Evolutionary conservation across 768 basidiomycete species (phyloP), one percentile per base, ranked within the genome.

Genomic region (Amanita muscaria): DNA sequence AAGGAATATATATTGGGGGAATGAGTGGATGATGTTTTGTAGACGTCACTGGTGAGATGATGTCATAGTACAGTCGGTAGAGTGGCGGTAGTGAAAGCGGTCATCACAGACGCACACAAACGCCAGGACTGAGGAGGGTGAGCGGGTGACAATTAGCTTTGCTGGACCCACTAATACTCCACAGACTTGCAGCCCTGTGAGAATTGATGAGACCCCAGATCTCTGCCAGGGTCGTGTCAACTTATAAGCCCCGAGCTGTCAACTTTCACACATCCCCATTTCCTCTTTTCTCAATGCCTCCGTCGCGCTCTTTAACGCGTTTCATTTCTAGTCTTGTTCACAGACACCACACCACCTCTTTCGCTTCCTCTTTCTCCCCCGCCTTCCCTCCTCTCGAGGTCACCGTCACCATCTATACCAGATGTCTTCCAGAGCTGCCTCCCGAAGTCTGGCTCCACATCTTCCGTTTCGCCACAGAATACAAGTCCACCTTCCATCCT

Each of bases 401-500:
- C 4, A 25, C 34, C 33, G 43, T 44, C 4, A 36, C 34, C 23
- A 32, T 44, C 15, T 36, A 37, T 8, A 46, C 36, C 2, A 38
- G 40, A 9, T 27, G 47, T 21, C 59, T 67, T n/a, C 70, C 69
- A 12, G 49, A 59, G 45, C 66, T 83, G 11, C 83, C 83, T 0
- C 56, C 70, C 1, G 83, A 86, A 52, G 56, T 86, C 5, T 85
- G 83, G 83, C 62, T 74, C n/a, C 59, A 72, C 53, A 73, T 86
- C 47, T 62, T 86, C 42, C 75, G 76, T 31, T 73, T 74, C 52
- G 80, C 79, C 1, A 72, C 75, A 16, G 56, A 43, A 24, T 36
- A 47, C 48, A 35, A 48, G 25, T 38, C 52, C 47, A 19, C 49
- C 44, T 42, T 47, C 44, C 48, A 37, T 40, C 38, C 44, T 5